Percentiles rank a stretch among this genome's conserved stretches.
Conservation (phyloP, 352 stramenopile species). For the Phytophthora fragariaefolia region DNA sequence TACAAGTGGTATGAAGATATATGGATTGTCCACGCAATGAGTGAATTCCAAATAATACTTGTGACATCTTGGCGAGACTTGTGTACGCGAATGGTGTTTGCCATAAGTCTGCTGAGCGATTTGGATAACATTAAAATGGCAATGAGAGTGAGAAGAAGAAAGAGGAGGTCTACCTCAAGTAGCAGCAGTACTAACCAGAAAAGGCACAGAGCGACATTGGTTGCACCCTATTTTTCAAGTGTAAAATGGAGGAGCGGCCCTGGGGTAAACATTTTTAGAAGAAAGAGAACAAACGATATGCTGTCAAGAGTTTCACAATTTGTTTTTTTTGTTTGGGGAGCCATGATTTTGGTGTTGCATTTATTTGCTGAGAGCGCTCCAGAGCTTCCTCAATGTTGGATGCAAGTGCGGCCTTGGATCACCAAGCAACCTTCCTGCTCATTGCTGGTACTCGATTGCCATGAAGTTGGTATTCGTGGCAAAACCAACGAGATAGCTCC, state of each 20-base stretch:
- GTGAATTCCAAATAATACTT: conserved; percentile 44
- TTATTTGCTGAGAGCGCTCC: conserved; percentile 17
- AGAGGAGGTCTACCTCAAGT: background rate
- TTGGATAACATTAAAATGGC: conserved; percentile 33
- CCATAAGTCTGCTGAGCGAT: conserved; percentile 20
- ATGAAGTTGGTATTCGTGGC: conserved; percentile 8
- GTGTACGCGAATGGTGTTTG: conserved; percentile 21
- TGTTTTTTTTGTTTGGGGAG: conserved; percentile 32
- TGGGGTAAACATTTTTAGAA: conserved; percentile 1
- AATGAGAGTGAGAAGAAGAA: conserved; percentile 1
- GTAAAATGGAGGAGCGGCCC: conserved; percentile 1
- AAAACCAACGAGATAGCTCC: conserved; percentile 7
- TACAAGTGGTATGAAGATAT: conserved; percentile 41
- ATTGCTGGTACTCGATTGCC: conserved; percentile 26
- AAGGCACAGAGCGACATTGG: background rate
- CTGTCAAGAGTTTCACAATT: conserved; percentile 8
- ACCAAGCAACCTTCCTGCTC: conserved; percentile 22
- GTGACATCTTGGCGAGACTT: conserved; percentile 34
- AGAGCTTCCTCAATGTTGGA: conserved; percentile 27
- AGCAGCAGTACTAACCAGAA: background rate
- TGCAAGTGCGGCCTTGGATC: conserved; percentile 29
- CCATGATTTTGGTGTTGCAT: conserved; percentile 27
- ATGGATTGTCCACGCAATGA: conserved; percentile 41
- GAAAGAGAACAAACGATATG: background rate
- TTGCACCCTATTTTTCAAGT: conserved; percentile 12